Evolutionary conservation across 176 grass and related monocot genomes (phyloP), one percentile per base, ranked within the genome.

Genomic region (Chrysopogon serrulatus): DNA sequence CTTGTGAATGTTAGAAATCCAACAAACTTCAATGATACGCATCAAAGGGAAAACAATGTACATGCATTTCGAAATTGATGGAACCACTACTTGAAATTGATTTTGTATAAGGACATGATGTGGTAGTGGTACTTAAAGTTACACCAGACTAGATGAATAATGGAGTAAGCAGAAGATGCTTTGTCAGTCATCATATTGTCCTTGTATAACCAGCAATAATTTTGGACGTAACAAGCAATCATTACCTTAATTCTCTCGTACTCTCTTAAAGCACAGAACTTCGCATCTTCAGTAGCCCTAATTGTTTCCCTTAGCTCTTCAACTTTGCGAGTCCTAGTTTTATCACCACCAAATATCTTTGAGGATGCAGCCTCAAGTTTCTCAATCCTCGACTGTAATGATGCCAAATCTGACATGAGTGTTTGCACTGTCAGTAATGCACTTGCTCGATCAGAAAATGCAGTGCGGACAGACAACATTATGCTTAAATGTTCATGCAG

Each of bases 201-300:
- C 74, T 59, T 30, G 48, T 49, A 26, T 35, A 74, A 54, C 26
- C 18, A 71, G 33, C 31, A 54, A 45, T 37, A 57, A 14, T 56
- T 82, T 81, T 82, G 11, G 47, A 36, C 26, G 79, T 33, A 78
- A 59, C 19, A 10, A 32, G 64, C 70, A 62, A n/a, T 42, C 14
- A 34, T 87, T 90, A 99, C 96, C 93, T 99, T 99, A 61, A 99
- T 99, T 82, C 93, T 99, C 62, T 94, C 89, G 24, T 99, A 99
- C 77, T 99, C 93, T 82, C 85, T 94, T 76, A 96, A 68, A 5
- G 96, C 91, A 57, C 96, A 96, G 57, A 79, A 91, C 81, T 94
- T 99, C 44, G 96, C 93, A 87, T 87, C 89, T 86, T 99, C 93
- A 65, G 96, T 96, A 87, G 78, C 87, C 87, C 85, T 92, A 40